A percentile compares a stretch with the other conserved stretches of the same genome.
phyloP scores from a whole-genome alignment of 768 basidiomycete species.

The Ramaria rubella region DNA sequence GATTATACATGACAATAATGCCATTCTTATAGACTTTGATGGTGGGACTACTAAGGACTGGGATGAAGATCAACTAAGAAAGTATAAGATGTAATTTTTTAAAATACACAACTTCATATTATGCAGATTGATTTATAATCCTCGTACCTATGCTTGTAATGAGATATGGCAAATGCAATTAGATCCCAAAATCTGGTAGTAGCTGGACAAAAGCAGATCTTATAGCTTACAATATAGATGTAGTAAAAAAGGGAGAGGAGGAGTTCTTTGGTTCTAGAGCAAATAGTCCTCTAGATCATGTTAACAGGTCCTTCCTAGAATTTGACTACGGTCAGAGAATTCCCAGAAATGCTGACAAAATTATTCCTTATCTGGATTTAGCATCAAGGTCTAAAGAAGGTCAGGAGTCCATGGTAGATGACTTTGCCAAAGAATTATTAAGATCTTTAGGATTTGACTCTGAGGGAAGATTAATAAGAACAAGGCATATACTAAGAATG shows the following conservation, averaged over 20 bases:
- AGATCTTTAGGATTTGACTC: conserved; percentile 21
- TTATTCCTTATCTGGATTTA: neutral
- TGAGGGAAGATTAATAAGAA: conserved; percentile 13
- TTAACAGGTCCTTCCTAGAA: neutral
- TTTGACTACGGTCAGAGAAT: neutral
- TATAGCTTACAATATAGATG: conserved; percentile 24
- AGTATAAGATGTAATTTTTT: too few relatives aligned
- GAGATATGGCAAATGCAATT: too few relatives aligned
- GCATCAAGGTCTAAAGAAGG: neutral
- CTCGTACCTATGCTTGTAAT: too few relatives aligned
- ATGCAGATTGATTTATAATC: too few relatives aligned
- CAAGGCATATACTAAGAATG: conserved; percentile 22
- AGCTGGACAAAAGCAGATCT: conserved; percentile 26
- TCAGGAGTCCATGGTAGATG: conserved; percentile 20
- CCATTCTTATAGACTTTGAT: too few relatives aligned
- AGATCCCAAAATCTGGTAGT: conserved; percentile 13
- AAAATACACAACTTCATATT: too few relatives aligned
- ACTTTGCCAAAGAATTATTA: conserved; percentile 27
- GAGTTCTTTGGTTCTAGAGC: conserved; percentile 21
- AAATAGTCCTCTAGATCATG: neutral
- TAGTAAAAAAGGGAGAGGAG: conserved; percentile 11
- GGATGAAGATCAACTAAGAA: too few relatives aligned
- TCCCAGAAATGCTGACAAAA: conserved; percentile 3
- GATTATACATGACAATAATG: too few relatives aligned
- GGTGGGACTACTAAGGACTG: too few relatives aligned